These are phyloP conservation scores for Dictyophora rubrovolvata DNA, from an alignment of 768 basidiomycete species.

Conservation along the genomic window DNA sequence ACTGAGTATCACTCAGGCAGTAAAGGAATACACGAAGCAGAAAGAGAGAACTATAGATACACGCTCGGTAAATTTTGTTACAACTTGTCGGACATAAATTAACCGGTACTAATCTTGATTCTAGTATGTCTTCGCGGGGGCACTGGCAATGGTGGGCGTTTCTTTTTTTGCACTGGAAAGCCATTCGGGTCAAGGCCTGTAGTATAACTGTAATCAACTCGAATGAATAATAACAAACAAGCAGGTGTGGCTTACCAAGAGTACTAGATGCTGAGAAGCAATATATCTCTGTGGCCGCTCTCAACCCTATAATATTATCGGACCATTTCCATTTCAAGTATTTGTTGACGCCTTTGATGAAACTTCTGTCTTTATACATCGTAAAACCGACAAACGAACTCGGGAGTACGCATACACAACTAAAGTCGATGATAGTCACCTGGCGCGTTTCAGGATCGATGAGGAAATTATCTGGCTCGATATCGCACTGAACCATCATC, in stretches of 20 bases:
- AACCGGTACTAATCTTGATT: too few relatives aligned
- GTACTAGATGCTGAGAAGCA: too few relatives aligned
- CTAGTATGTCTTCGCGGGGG: too few relatives aligned
- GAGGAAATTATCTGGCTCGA: background rate
- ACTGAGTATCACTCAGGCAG: too few relatives aligned
- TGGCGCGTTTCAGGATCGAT: background rate
- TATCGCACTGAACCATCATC: background rate
- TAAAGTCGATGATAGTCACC: background rate
- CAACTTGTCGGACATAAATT: too few relatives aligned
- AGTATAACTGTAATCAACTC: background rate
- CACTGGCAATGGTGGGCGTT: too few relatives aligned
- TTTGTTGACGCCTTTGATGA: background rate
- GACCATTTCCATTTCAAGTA: background rate
- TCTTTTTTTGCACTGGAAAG: background rate
- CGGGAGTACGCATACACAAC: background rate
- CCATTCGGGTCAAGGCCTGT: background rate
- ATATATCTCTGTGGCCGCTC: background rate
- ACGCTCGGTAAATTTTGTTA: too few relatives aligned
- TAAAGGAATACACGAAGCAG: too few relatives aligned
- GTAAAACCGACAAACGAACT: background rate
- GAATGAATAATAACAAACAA: background rate
- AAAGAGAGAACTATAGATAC: too few relatives aligned
- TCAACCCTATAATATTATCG: background rate
- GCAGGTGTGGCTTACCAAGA: background rate
- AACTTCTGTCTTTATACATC: background rate